These are phyloP conservation scores for Tetrapisispora taiwanensis DNA, from an alignment of 805 yeast genomes.

Conservation along the genomic window DNA sequence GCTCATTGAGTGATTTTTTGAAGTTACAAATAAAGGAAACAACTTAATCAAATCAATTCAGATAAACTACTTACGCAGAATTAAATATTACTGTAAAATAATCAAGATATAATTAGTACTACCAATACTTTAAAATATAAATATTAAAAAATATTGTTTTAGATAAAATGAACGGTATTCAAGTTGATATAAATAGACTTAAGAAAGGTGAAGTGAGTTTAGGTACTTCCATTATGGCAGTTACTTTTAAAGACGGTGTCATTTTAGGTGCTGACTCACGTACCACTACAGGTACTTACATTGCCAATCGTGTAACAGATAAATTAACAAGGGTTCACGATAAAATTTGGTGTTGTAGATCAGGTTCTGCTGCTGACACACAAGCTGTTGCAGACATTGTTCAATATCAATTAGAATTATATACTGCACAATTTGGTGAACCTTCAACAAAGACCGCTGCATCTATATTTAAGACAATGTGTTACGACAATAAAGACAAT, in stretches of 20 bases:
- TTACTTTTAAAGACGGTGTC: constrained; percentile 83
- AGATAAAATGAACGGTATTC: constrained; percentile 66
- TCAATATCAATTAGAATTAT: constrained; percentile 70
- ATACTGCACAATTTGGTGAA: constrained; percentile 46
- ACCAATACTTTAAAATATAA: too few relatives aligned
- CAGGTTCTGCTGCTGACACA: constrained; percentile 98
- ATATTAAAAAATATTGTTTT: too few relatives aligned
- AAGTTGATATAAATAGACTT: constrained; percentile 81
- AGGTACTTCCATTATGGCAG: constrained; percentile 57
- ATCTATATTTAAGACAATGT: constrained; percentile 75
- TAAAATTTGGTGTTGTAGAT: constrained; percentile 92
- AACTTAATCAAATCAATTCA: too few relatives aligned
- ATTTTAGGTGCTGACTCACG: constrained; percentile 94
- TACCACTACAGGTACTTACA: constrained; percentile 94
- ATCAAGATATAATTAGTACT: too few relatives aligned
- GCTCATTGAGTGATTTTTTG: too few relatives aligned
- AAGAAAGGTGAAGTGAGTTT: constrained; percentile 89
- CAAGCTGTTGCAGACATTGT: constrained; percentile 97
- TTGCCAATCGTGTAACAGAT: constrained; percentile 92
- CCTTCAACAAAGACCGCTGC: constrained; percentile 85
- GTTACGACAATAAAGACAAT: constrained; percentile 79
- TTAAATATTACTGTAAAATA: too few relatives aligned
- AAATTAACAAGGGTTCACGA: constrained; percentile 92
- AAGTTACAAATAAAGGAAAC: too few relatives aligned
- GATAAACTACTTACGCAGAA: too few relatives aligned